Conservation (phyloP, 2,329 filamentous ascomycete genomes). For the Cordyceps cateniannulata region DNA sequence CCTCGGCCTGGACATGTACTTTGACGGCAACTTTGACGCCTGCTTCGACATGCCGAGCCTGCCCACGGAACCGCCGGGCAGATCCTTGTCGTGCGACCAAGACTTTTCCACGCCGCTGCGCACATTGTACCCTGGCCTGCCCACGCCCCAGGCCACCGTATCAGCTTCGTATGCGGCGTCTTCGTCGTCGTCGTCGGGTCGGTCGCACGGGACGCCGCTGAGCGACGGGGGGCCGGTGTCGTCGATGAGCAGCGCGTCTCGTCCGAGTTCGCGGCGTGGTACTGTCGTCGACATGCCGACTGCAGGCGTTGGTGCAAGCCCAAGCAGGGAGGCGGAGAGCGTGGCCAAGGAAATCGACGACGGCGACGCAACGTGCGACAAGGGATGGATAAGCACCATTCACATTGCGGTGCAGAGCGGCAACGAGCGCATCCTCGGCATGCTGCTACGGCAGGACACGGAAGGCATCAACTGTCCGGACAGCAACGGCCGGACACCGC, state of each 20-base stretch:
- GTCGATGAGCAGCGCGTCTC: background rate
- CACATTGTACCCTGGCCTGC: background rate
- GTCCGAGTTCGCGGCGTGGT: background rate
- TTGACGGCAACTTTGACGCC: background rate
- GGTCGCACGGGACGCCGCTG: background rate
- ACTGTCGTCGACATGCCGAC: background rate
- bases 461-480: conserved; percentile 2
- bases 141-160: background rate
- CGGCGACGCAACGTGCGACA: background rate
- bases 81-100: background rate
- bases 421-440: conserved; percentile 1
- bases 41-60: background rate
- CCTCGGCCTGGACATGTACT: background rate
- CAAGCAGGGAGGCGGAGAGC: background rate
- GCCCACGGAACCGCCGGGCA: background rate
- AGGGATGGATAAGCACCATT: conserved; percentile 4
- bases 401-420: conserved; percentile 4
- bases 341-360: background rate
- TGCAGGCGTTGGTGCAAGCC: background rate
- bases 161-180: background rate
- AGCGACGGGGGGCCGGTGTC: background rate
- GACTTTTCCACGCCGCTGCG: background rate
- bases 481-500: background rate
- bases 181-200: background rate
- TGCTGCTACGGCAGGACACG: conserved; percentile 1